These are phyloP conservation scores for Aspergillus sp. DNA, from an alignment of 2,329 filamentous ascomycete genomes.

Conservation along the genomic window DNA sequence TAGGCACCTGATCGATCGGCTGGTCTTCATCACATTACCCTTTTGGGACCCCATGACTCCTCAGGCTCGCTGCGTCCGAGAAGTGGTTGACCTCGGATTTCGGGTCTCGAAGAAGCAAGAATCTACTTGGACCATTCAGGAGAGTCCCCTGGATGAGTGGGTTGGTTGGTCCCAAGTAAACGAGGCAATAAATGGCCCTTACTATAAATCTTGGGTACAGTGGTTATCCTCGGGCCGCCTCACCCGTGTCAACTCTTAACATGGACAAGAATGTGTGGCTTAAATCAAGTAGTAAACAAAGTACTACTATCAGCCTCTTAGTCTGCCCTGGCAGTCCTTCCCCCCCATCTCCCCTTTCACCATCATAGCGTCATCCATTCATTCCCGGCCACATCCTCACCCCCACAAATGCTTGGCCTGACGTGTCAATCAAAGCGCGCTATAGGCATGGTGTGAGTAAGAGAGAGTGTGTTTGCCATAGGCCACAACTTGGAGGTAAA, in stretches of 20 bases:
- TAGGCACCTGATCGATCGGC: slow-evolving; percentile 9
- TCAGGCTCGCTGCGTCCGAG: neutral
- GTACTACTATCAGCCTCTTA: neutral
- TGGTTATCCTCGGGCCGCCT: neutral
- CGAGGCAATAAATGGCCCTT: no score
- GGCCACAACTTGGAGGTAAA: neutral
- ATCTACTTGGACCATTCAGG: neutral
- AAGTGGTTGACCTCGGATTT: neutral
- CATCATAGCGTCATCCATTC: neutral
- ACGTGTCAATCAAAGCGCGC: slow-evolving; percentile 4
- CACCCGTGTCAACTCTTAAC: neutral
- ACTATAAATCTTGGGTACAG: neutral
- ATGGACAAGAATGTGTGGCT: no score
- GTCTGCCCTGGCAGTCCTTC: neutral
- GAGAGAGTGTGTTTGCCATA: neutral
- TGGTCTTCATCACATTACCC: slow-evolving; percentile 5
- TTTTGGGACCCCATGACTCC: slow-evolving; percentile 7
- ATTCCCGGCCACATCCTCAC: neutral
- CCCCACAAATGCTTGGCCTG: slow-evolving; percentile 1
- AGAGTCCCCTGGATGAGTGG: neutral
- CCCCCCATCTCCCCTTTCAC: neutral
- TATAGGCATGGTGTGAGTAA: neutral
- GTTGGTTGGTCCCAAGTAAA: no score
- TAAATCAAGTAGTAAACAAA: neutral
- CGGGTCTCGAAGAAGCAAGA: neutral